These are phyloP conservation scores for Candida chilensis DNA, from an alignment of 805 yeast species.

Conservation along the genomic window DNA sequence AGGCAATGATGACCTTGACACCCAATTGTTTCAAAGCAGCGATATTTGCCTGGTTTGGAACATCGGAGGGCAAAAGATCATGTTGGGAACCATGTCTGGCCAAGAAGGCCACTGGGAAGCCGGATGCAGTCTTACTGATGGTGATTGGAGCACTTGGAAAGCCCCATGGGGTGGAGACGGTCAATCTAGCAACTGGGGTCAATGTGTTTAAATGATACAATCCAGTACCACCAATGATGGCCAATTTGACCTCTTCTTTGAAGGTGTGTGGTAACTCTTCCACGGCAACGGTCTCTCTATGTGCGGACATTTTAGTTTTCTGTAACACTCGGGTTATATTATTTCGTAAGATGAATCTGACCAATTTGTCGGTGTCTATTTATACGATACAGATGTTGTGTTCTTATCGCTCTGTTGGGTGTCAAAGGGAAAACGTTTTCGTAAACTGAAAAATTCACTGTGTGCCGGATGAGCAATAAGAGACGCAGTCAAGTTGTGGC, in stretches of 20 bases:
- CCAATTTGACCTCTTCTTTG: conserved; percentile 65
- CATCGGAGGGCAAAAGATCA: conserved; percentile 83
- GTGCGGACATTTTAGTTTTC: conserved; percentile 18
- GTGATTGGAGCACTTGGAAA: conserved; percentile 91
- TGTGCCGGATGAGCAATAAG: too few species aligned
- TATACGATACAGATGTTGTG: too few species aligned
- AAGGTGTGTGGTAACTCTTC: conserved; percentile 39
- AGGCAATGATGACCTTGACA: conserved; percentile 82
- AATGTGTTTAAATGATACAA: conserved; percentile 77
- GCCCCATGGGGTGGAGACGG: conserved; percentile 95
- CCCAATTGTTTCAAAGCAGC: conserved; percentile 90
- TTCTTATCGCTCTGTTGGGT: too few species aligned
- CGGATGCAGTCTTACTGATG: conserved; percentile 65
- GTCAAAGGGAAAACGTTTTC: too few species aligned
- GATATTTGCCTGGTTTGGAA: conserved; percentile 89
- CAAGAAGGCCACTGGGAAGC: conserved; percentile 85
- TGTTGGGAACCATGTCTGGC: conserved; percentile 94
- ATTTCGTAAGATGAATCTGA: too few species aligned
- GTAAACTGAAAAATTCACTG: too few species aligned
- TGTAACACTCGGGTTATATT: too few species aligned
- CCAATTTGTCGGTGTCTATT: too few species aligned
- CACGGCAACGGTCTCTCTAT: conserved; percentile 18
- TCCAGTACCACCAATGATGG: conserved; percentile 98
- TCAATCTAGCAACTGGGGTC: conserved; percentile 76
- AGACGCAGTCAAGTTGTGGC: too few species aligned